Evolutionary conservation across 345 rosid species (phyloP).

Genomic region (Salix brachista): DNA sequence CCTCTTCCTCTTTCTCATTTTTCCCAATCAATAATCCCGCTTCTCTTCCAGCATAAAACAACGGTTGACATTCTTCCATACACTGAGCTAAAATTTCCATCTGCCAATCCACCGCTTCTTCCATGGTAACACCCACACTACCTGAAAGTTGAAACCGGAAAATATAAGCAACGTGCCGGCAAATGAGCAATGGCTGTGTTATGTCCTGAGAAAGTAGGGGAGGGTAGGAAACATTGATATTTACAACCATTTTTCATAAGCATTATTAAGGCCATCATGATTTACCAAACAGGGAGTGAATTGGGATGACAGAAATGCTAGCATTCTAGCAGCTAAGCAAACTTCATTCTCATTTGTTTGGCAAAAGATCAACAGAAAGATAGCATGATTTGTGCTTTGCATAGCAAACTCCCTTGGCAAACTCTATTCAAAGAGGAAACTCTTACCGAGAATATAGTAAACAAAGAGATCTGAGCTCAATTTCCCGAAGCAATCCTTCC

Average conservation of each 20-base stretch:
- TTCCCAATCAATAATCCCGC: not conserved
- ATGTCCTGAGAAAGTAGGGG: too few species aligned
- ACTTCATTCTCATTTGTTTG: not conserved
- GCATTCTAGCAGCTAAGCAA: not conserved
- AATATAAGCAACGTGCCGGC: not conserved
- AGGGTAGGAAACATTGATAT: not conserved
- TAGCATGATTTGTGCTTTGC: not conserved
- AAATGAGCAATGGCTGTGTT: not conserved
- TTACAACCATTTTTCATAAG: not conserved
- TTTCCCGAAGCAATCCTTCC: conserved; percentile 34
- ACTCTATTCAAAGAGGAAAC: conserved; percentile 1
- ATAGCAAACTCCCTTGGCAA: not conserved
- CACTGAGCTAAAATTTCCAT: not conserved
- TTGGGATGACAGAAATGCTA: not conserved
- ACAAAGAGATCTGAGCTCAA: not conserved
- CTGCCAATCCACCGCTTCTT: not conserved
- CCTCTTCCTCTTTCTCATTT: not conserved
- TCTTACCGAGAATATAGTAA: conserved; percentile 1
- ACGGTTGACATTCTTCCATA: not conserved
- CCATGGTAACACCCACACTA: not conserved
- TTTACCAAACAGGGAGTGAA: not conserved
- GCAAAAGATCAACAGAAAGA: not conserved
- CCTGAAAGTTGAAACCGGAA: not conserved
- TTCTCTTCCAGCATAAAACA: not conserved
- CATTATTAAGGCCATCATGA: not conserved